These are phyloP conservation scores for Dictyostelium capitatum DNA, from an alignment of 78 protist species.

Conservation along the genomic window DNA sequence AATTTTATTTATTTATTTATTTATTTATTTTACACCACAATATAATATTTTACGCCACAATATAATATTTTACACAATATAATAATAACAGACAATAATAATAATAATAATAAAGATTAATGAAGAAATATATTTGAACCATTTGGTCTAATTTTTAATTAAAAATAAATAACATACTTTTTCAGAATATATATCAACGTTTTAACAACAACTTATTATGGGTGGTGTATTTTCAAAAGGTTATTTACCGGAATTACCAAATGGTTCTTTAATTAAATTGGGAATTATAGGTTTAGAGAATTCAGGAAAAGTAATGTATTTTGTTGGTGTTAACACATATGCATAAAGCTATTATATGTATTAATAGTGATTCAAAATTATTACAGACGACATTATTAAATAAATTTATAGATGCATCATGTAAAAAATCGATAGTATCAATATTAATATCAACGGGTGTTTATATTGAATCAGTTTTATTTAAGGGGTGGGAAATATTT, in stretches of 20 bases:
- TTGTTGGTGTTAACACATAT: background rate
- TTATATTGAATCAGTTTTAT: slow-evolving; percentile 37
- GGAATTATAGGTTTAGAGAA: slow-evolving; percentile 70
- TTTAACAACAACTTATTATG: slow-evolving; percentile 25
- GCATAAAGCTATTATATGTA: too few relatives aligned
- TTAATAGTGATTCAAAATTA: background rate
- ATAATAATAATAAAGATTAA: too few relatives aligned
- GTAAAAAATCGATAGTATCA: slow-evolving; percentile 30
- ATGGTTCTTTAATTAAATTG: slow-evolving; percentile 34
- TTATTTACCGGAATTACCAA: slow-evolving; percentile 46
- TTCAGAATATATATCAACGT: too few relatives aligned
- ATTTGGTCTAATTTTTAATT: background rate
- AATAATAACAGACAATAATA: too few relatives aligned
- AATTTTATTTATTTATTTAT: too few relatives aligned
- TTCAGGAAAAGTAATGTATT: slow-evolving; percentile 51
- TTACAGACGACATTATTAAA: slow-evolving; percentile 55
- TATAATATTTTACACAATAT: too few relatives aligned
- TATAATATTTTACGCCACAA: too few relatives aligned
- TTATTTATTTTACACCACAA: too few relatives aligned
- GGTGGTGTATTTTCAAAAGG: slow-evolving; percentile 68
- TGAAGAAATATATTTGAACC: too few relatives aligned
- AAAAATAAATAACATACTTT: too few relatives aligned
- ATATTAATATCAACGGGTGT: slow-evolving; percentile 54
- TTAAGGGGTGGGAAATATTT: slow-evolving; percentile 65
- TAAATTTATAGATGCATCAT: slow-evolving; percentile 51